A percentile compares a stretch with the other conserved stretches of the same genome.
These are phyloP conservation scores for Colletotrichum eleusines DNA, from an alignment of 2,329 filamentous ascomycete genomes.

Conservation along the genomic window DNA sequence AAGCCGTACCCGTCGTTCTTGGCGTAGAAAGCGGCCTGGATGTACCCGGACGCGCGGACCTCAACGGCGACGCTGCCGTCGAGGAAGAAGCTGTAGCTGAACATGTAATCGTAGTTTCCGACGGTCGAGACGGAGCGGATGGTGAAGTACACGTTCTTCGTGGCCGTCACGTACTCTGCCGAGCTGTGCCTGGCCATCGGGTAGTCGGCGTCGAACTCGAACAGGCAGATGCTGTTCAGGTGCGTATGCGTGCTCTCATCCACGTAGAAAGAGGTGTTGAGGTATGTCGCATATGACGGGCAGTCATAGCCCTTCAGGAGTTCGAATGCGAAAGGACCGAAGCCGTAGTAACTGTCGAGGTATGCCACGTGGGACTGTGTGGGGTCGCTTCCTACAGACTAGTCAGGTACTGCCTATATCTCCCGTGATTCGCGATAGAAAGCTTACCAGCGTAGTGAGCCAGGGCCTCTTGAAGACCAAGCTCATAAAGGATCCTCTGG, in stretches of 20 bases:
- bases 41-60: constrained; percentile 66
- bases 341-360: constrained; percentile 61
- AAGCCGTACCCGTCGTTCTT: constrained; percentile 62
- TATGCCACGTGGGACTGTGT: constrained; percentile 62
- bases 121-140: constrained; percentile 63
- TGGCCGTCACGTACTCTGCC: constrained; percentile 56
- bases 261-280: constrained; percentile 61
- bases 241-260: constrained; percentile 59
- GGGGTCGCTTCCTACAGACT: constrained; percentile 56
- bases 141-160: constrained; percentile 60
- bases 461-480: constrained; percentile 67
- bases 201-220: constrained; percentile 63
- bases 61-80: constrained; percentile 66
- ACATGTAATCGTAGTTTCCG: constrained; percentile 67
- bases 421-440: constrained; percentile 63
- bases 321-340: constrained; percentile 59
- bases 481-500: constrained; percentile 67
- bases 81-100: constrained; percentile 63
- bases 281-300: constrained; percentile 62
- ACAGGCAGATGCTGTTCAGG: constrained; percentile 66
- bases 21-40: constrained; percentile 61
- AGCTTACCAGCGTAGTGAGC: constrained; percentile 70
- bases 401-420: background rate
- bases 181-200: constrained; percentile 62
- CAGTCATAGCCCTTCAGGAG: constrained; percentile 65